These are phyloP conservation scores for Globisporangium spinosum DNA, from an alignment of 352 stramenopile genomes.

Conservation along the genomic window DNA sequence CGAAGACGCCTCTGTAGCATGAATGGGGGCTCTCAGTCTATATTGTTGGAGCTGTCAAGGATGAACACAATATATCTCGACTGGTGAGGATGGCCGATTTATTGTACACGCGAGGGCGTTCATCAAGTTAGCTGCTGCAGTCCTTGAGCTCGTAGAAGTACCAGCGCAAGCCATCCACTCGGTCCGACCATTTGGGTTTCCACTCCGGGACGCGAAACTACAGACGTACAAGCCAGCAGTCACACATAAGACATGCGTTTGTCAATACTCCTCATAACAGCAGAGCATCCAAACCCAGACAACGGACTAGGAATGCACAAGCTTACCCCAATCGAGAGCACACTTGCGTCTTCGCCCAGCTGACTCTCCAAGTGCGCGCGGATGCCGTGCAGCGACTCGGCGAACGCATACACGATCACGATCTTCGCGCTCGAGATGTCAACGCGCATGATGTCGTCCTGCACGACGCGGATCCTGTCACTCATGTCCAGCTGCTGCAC, in stretches of 20 bases:
- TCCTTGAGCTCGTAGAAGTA: slow-evolving; percentile 68
- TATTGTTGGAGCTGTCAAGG: neutral
- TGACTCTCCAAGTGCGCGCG: slow-evolving; percentile 45
- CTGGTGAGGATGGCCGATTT: neutral
- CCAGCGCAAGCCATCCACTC: slow-evolving; percentile 54
- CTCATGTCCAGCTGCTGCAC: slow-evolving; percentile 27
- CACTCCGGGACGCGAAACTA: slow-evolving; percentile 79
- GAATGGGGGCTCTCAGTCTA: neutral
- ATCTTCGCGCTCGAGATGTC: slow-evolving; percentile 49
- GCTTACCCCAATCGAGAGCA: slow-evolving; percentile 78
- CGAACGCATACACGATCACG: slow-evolving; percentile 85
- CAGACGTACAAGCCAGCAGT: slow-evolving; percentile 8
- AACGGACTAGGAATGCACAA: neutral
- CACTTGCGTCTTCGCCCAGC: slow-evolving; percentile 31
- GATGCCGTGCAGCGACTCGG: slow-evolving; percentile 66
- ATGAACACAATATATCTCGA: neutral
- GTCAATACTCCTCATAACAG: neutral
- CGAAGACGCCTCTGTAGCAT: neutral
- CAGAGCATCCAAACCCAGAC: neutral
- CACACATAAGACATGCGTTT: neutral
- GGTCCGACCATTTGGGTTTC: slow-evolving; percentile 51
- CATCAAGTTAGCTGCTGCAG: slow-evolving; percentile 4
- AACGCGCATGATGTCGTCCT: slow-evolving; percentile 53
- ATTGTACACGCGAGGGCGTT: neutral
- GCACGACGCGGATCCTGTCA: slow-evolving; percentile 40